Base-by-base conservation (phyloP, 495 filamentous ascomycete genomes). In the Penicillium arizonense region DNA sequence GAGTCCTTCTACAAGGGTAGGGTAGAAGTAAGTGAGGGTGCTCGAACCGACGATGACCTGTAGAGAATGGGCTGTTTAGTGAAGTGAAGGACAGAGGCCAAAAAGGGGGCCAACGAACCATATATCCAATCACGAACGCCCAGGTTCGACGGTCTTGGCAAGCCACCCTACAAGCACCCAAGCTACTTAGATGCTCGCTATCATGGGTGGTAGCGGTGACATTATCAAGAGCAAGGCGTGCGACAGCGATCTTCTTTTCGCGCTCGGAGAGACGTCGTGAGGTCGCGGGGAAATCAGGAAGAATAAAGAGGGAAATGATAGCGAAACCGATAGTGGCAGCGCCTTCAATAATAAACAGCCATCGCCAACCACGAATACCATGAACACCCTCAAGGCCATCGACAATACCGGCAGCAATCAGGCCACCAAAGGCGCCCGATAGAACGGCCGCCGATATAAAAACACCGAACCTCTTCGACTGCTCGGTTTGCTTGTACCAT, bases 261-360 rank as follows among this genome's bases (percentile, higher is more conserved):
- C 56, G 42, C 18, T 58, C 52, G 0, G 68, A 60, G 4, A 72
- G 55, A 11, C 57, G 32, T 26, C 42, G 54, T 1, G 64, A 63
- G 11, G 56, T 69, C 5, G 57, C 56, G 0, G 69, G 69, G 38
- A 64, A 72, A 23, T 72, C 64, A 1, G 62, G 69, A 20, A 70
- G 62, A 5, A 70, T 55, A 24, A 67, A 70, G 4, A 56, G 26
- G 8, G 60, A 39, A 6, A 69, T 64, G 11, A 68, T 18, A 1
- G 60, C 64, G 35, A 55, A 46, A 0, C 62, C 60, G 23, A 62
- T 49, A 0, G 87, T 87, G 47, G 74, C 74, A 7, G 70, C 61
- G 2, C 87, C 87, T 60, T 91, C 86, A 38, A 90, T 79, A 43
- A 89, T 69, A 60, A 91, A 91, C 4, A 90, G 76, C 70, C 87